A percentile compares a stretch with the other conserved stretches of the same genome.
Evolutionary conservation across 148 eudicot species (phyloP).

Genomic region (Fagopyrum tataricum): DNA sequence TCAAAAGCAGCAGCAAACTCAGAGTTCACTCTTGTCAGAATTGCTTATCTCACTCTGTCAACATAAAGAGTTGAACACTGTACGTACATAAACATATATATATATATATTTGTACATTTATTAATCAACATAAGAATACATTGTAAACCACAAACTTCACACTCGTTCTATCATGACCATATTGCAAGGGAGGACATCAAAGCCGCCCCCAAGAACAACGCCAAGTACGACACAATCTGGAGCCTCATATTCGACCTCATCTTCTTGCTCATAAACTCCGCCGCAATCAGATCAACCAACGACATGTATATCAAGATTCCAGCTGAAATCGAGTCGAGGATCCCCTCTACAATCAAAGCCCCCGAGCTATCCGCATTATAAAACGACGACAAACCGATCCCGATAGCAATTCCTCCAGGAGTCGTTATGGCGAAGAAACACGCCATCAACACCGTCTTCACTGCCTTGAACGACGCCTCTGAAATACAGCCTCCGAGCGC

Average conservation of each 20-base stretch:
- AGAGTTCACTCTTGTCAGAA: too few relatives aligned
- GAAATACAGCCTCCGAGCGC: constrained; percentile 49
- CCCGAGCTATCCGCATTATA: constrained; percentile 33
- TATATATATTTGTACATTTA: neutral
- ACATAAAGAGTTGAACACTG: too few relatives aligned
- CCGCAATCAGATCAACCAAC: constrained; percentile 35
- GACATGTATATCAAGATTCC: constrained; percentile 49
- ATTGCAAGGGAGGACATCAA: constrained; percentile 19
- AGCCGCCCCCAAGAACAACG: constrained; percentile 23
- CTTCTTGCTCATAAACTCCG: constrained; percentile 35
- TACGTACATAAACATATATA: too few relatives aligned
- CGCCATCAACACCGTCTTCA: constrained; percentile 29
- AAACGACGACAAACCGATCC: constrained; percentile 31
- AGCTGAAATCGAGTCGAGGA: constrained; percentile 30
- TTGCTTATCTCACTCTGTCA: too few relatives aligned
- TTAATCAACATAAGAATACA: neutral
- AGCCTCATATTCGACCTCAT: constrained; percentile 26
- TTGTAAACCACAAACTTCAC: too few relatives aligned
- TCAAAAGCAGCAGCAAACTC: too few relatives aligned
- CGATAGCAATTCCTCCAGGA: constrained; percentile 31
- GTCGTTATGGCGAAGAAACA: constrained; percentile 37
- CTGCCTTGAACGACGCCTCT: constrained; percentile 30
- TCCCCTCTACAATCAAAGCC: constrained; percentile 33
- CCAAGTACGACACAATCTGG: constrained; percentile 16
- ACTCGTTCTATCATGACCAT: constrained; percentile 9